Base-by-base conservation (phyloP, 805 yeast genomes). In the Yarrowia divulgata region DNA sequence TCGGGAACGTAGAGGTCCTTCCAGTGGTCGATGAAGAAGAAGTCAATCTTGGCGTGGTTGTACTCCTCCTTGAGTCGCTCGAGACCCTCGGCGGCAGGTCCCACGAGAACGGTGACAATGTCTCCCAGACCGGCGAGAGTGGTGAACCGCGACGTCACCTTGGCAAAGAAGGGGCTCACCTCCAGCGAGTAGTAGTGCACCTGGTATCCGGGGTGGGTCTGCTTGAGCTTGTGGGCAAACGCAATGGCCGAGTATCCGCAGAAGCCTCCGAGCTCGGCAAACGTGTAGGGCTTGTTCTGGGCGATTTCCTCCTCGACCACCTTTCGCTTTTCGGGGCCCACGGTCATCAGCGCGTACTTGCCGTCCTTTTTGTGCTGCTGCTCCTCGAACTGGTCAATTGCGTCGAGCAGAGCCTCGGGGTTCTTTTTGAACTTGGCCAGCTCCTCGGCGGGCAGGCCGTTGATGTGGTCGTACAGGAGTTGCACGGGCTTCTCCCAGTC, bases 1-100 rank as follows among this genome's bases (percentile, higher is more conserved):
- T 70, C 71, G 13, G 71, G 71, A 1, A 55, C 46, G 43, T 70
- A 70, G 52, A 62, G 57, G 37, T 60, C 67, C 62, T 70, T 69
- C 58, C 67, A 54, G 54, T 69, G 71, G 48, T 69, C 71, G 18
- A 69, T 57, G 54, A 69, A 69, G 40, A 57, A 69, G 34, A 50
- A 42, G 54, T 69, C 70, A 13, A 69, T 43, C 57, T 63, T 63
- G 68, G 68, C 45, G 57, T 48, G 55, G 68, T 63, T 63, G 55
- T 16, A 48, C 45, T 63, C 68, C n/a, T 19, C n/a, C 57, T 63
- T 63, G 57, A 63, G 57, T 23, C 68, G 45, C 48, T 48, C 68
- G 13, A 63, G 68, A 48, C 68, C 68, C 46, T 63, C 68, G 18
- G 57, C 12, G 16, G 68, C 68, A 39, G 68, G 68, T 4, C 68